Evolutionary conservation across 2,329 filamentous ascomycete species (phyloP), one percentile per base, ranked within the genome.

Genomic region (Didymella lethalis): DNA sequence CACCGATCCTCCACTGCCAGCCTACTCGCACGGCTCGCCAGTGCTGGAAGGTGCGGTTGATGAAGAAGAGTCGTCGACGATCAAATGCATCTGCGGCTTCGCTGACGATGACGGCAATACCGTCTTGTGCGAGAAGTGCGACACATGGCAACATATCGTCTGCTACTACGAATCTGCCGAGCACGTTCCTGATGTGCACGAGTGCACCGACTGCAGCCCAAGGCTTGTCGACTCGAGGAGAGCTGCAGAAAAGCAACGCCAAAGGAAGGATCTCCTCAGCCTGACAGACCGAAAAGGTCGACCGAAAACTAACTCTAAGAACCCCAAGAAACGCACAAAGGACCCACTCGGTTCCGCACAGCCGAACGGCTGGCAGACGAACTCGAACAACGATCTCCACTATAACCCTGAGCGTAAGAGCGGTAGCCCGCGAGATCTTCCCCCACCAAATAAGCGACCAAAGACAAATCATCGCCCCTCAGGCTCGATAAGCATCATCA

Each of bases 81-180:
- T 98, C 82, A 97, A 96, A 84, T 99, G 95, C 85, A 96, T 98
- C 70, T 99, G 95, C 81, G 88, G 88, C 77, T 97, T 90, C 79
- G 83, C 88, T 77, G 93, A 96, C 82, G 95, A 99, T 83, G 95
- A 99, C 83, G 95, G 95, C 79, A 94, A 92, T 79, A 99, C 95
- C 60, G 96, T 99, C 63, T 92, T 93, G 79, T 99, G 95, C 84
- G 95, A 98, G 76, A 87, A 85, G 59, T 99, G 95, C 83, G 91
- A 97, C 76, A 95, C 93, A 48, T 99, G 95, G 95, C 95, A 99
- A 80, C 95, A 99, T 79, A 96, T 97, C 71, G 89, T 93, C 75
- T 99, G 95, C 80, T 98, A 96, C 80, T 98, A 98, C 76, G 91
- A 92, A 69, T 85, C 87, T 74, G 85, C 77, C 57, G 88, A 77